Percentiles rank a stretch among this genome's conserved stretches.
phyloP scores from a whole-genome alignment of 2,329 filamentous ascomycete genomes.

The Fusarium sp. region DNA sequence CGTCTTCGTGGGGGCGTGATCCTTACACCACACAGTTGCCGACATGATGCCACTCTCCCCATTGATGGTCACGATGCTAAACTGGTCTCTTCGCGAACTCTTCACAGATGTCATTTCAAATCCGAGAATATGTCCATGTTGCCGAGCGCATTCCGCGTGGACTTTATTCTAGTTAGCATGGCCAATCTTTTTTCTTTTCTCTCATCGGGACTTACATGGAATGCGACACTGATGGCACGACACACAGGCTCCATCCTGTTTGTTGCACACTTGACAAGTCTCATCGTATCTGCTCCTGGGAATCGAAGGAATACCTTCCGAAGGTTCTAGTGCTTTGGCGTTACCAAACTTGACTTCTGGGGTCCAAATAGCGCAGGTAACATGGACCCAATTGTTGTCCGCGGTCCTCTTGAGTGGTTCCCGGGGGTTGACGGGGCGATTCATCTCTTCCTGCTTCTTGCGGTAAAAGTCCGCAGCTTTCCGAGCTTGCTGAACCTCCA shows the following conservation, averaged over 20 bases:
- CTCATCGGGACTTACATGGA: conserved; percentile 51
- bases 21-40: conserved; percentile 91
- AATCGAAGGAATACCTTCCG: conserved; percentile 90
- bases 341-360: conserved; percentile 93
- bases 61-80: conserved; percentile 81
- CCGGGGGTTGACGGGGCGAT: conserved; percentile 83
- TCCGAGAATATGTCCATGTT: conserved; percentile 82
- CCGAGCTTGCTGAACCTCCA: conserved; percentile 84
- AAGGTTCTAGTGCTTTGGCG: conserved; percentile 81
- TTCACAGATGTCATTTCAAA: conserved; percentile 94
- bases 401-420: conserved; percentile 93
- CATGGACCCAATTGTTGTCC: conserved; percentile 98
- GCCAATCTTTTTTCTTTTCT: not conserved
- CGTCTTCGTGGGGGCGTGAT: conserved; percentile 79
- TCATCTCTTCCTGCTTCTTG: conserved; percentile 83
- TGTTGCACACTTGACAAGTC: conserved; percentile 85
- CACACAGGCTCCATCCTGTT: conserved; percentile 79
- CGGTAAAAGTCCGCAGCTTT: conserved; percentile 85
- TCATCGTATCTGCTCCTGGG: conserved; percentile 77
- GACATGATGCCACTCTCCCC: conserved; percentile 84
- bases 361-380: conserved; percentile 91
- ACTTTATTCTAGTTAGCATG: conserved; percentile 58
- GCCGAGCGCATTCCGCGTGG: conserved; percentile 91
- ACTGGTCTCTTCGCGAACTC: conserved; percentile 82
- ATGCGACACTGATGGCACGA: conserved; percentile 79